Evolutionary conservation across 2,329 filamentous ascomycete genomes (phyloP).

Genomic region (Magnaporthales sp.): DNA sequence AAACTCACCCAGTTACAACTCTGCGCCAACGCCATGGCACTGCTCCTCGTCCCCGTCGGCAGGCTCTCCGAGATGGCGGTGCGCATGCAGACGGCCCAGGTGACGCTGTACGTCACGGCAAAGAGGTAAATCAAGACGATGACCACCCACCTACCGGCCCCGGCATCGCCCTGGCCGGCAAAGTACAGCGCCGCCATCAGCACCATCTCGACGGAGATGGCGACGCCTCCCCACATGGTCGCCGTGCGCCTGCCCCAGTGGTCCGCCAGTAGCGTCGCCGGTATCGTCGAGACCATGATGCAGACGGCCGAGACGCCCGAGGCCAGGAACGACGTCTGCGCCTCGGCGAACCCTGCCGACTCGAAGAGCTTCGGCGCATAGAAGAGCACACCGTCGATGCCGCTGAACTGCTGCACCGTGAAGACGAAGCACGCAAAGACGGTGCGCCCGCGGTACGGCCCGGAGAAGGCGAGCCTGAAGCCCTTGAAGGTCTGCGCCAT

Average conservation of each 20-base stretch:
- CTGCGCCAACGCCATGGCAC: slow-evolving; percentile 43
- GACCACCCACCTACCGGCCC: slow-evolving; percentile 38
- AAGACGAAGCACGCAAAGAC: slow-evolving; percentile 48
- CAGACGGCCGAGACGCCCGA: slow-evolving; percentile 50
- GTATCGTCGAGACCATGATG: slow-evolving; percentile 45
- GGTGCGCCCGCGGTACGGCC: slow-evolving; percentile 33
- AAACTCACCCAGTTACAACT: slow-evolving; percentile 39
- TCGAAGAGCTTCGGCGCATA: slow-evolving; percentile 53
- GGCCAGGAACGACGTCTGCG: slow-evolving; percentile 45
- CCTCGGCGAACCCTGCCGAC: slow-evolving; percentile 46
- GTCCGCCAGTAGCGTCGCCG: slow-evolving; percentile 45
- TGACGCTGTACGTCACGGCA: slow-evolving; percentile 31
- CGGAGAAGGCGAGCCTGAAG: slow-evolving; percentile 24
- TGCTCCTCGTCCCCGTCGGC: slow-evolving; percentile 42
- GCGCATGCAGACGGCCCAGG: slow-evolving; percentile 44
- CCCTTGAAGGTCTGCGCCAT: slow-evolving; percentile 19
- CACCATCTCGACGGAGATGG: slow-evolving; percentile 41
- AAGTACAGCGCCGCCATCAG: slow-evolving; percentile 45
- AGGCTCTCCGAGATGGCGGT: slow-evolving; percentile 49
- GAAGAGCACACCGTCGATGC: slow-evolving; percentile 54
- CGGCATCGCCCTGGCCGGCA: slow-evolving; percentile 26
- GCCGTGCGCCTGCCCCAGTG: slow-evolving; percentile 45
- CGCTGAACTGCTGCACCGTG: slow-evolving; percentile 49
- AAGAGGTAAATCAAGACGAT: slow-evolving; percentile 42
- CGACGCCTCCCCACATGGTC: slow-evolving; percentile 41